Evolutionary conservation across 768 basidiomycete genomes (phyloP), one percentile per base, ranked within the genome.

Genomic region (Xerocomellus amylosporus): DNA sequence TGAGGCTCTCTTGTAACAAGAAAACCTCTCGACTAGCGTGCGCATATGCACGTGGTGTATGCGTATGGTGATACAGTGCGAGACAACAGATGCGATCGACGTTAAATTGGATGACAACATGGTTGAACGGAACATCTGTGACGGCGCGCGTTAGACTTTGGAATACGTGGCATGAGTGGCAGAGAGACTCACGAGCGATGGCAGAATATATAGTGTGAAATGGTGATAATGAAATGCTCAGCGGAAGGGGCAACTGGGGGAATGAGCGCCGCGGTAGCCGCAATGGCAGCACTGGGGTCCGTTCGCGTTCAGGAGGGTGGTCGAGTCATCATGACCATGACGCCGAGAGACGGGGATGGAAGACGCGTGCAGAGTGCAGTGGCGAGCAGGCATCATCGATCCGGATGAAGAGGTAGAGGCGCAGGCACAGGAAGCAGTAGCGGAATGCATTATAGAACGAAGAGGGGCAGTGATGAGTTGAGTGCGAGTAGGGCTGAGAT

Each of bases 241-340:
- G 66, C 76, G 80, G 83, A 86, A 86, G 40, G 85, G 85, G 75
- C 86, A 88, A 64, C 74, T 77, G 34, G 83, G 79, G 26, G 81
- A 68, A 58, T 80, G 78, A 15, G 74, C 65, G 37, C 85, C 86
- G 62, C 87, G 83, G 77, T 77, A 85, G 61, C 86, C 86, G 58
- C 87, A 89, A 68, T 87, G 85, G 77, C 85, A 87, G 74, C 87
- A 89, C 68, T 87, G 86, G 55, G 87, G 85, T n/a, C 81, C 76
- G 74, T 79, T 82, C 62, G 77, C 74, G 74, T 81, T 73, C 49
- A 76, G 67, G 34, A 73, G 65, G 46, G 71, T 57, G 56, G 59
- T 50, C 55, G 70, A 58, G 58, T 68, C 69, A 37, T 64, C 62
- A 48, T 55, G 54, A 13, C 64, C 58, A 50, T 58, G 58, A 46